Evolutionary conservation across 768 basidiomycete genomes (phyloP).

Genomic region (Leccinum subgranulosum): DNA sequence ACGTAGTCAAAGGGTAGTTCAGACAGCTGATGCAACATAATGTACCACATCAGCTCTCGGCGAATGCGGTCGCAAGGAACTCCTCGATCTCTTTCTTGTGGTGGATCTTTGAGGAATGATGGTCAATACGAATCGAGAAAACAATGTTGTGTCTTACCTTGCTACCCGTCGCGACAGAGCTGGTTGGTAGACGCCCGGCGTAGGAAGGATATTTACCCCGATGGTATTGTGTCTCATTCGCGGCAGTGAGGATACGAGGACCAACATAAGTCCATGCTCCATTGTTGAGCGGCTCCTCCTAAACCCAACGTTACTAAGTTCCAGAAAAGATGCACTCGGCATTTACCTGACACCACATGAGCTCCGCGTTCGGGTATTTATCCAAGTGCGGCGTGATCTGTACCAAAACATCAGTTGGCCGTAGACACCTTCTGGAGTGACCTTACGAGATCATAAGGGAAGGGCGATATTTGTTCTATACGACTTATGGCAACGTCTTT

Average conservation of each 20-base stretch:
- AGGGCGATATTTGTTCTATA: slow-evolving; percentile 92
- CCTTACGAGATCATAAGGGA: slow-evolving; percentile 92
- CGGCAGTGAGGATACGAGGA: slow-evolving; percentile 91
- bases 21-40: not conserved
- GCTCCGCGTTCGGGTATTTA: slow-evolving; percentile 91
- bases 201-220: slow-evolving; percentile 87
- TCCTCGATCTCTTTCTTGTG: slow-evolving; percentile 91
- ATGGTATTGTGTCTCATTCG: slow-evolving; percentile 86
- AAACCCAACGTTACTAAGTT: slow-evolving; percentile 10
- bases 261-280: slow-evolving; percentile 97
- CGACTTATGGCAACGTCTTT: slow-evolving; percentile 93
- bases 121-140: not conserved
- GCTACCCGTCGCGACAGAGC: slow-evolving; percentile 90
- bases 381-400: slow-evolving; percentile 92
- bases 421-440: not conserved
- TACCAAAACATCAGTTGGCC: slow-evolving; percentile 6
- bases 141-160: slow-evolving; percentile 51
- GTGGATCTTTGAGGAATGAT: slow-evolving; percentile 43
- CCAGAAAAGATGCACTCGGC: not conserved
- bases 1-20: not conserved
- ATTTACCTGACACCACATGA: slow-evolving; percentile 85
- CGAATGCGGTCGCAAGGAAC: slow-evolving; percentile 65
- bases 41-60: slow-evolving; percentile 13
- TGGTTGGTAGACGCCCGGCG: slow-evolving; percentile 89
- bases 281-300: slow-evolving; percentile 96